Conservation (phyloP, 306 rosid species). For the Mucuna pruriens region DNA sequence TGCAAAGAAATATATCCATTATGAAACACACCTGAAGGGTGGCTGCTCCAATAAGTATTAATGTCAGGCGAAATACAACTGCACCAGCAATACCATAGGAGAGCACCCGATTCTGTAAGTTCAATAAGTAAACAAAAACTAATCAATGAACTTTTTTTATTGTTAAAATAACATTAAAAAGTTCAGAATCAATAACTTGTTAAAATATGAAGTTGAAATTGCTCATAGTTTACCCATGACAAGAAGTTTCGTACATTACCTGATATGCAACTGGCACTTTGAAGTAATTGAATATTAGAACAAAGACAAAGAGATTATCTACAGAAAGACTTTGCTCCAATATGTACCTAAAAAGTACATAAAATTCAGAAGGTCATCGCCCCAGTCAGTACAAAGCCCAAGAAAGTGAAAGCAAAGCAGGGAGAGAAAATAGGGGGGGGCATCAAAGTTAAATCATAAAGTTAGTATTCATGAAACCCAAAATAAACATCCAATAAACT, state of each 20-base stretch:
- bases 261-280: conserved; percentile 85
- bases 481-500: conserved; percentile 8
- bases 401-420: conserved; percentile 24
- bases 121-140: conserved; percentile 35
- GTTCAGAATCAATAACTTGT: conserved; percentile 19
- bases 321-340: conserved; percentile 98
- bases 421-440: neutral
- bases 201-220: conserved; percentile 27
- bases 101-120: conserved; percentile 82
- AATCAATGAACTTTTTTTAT: conserved; percentile 5
- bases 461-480: neutral
- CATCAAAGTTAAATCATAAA: conserved; percentile 20
- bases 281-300: conserved; percentile 88
- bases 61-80: conserved; percentile 69
- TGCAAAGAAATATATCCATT: conserved; percentile 14
- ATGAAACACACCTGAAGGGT: conserved; percentile 74
- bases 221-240: conserved; percentile 9
- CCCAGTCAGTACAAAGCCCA: conserved; percentile 12
- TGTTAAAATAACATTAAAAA: neutral
- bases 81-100: conserved; percentile 95
- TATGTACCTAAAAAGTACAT: conserved; percentile 63
- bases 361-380: conserved; percentile 15
- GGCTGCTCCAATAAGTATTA: conserved; percentile 84
- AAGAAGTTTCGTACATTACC: conserved; percentile 53
- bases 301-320: conserved; percentile 92